These are phyloP conservation scores for Alternaria triticina DNA, from an alignment of 2,329 filamentous ascomycete genomes.

Conservation along the genomic window DNA sequence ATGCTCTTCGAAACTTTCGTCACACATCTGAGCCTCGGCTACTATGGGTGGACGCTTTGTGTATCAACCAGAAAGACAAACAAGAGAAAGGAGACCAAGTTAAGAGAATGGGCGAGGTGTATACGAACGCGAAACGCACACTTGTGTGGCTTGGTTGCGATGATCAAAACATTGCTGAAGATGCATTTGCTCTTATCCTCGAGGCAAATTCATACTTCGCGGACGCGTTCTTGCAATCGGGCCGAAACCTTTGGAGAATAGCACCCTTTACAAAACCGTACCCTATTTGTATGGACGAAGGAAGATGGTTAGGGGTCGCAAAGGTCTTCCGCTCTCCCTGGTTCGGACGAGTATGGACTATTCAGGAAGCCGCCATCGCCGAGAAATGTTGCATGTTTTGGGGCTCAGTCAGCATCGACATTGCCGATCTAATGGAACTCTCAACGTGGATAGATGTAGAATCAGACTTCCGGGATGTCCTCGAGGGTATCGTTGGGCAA, in stretches of 20 bases:
- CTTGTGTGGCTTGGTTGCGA: background rate
- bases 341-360: background rate
- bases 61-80: background rate
- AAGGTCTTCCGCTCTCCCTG: fast-evolving
- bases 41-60: background rate
- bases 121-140: background rate
- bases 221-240: fast-evolving
- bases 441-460: no score
- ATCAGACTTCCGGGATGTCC: no score
- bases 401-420: background rate
- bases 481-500: no score
- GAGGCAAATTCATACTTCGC: background rate
- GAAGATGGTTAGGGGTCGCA: background rate
- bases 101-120: background rate
- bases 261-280: background rate
- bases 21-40: background rate
- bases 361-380: background rate
- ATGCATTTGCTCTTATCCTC: background rate
- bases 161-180: background rate
- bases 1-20: background rate
- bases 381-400: background rate
- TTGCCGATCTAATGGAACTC: no score
- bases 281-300: fast-evolving
- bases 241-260: no score
- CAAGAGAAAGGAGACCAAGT: background rate